Conservation (phyloP, 768 basidiomycete species). For the Suillus variegatus region DNA sequence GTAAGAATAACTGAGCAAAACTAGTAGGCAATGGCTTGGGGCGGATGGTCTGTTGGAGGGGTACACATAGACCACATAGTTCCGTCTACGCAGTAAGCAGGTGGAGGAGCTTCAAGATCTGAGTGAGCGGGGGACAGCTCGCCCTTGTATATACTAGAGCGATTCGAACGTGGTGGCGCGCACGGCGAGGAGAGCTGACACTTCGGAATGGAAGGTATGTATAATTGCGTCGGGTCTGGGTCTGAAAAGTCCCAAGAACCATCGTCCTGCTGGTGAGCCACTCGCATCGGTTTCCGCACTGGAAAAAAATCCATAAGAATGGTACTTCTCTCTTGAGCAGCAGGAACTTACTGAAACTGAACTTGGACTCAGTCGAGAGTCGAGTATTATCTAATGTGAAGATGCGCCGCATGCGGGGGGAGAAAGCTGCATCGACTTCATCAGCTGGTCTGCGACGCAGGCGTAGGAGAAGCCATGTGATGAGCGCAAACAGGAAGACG, state of each 20-base stretch:
- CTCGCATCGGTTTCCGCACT: slow-evolving; percentile 29
- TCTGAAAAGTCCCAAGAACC: slow-evolving; percentile 34
- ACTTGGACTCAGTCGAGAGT: slow-evolving; percentile 28
- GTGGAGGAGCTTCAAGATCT: slow-evolving; percentile 28
- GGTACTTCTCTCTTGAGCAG: background rate
- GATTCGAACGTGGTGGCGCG: slow-evolving; percentile 14
- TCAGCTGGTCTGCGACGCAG: slow-evolving; percentile 18
- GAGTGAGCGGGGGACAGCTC: slow-evolving; percentile 13
- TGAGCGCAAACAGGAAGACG: slow-evolving; percentile 23
- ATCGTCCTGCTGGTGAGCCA: slow-evolving; percentile 20
- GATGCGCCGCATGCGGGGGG: slow-evolving; percentile 3
- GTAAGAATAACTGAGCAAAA: background rate
- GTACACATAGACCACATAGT: slow-evolving; percentile 8
- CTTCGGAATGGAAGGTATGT: slow-evolving; percentile 6
- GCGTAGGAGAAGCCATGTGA: slow-evolving; percentile 27
- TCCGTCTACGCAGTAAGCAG: slow-evolving; percentile 25
- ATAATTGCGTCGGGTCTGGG: slow-evolving; percentile 16
- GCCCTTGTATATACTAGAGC: slow-evolving; percentile 24
- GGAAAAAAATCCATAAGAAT: background rate
- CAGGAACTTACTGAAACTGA: slow-evolving; percentile 25
- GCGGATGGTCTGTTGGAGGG: slow-evolving; percentile 1
- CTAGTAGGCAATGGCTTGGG: background rate
- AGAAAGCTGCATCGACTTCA: background rate
- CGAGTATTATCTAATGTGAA: slow-evolving; percentile 16
- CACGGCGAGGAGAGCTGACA: background rate